A percentile compares a stretch with the other conserved stretches of the same genome.
Evolutionary conservation across 768 basidiomycete genomes (phyloP).

Genomic region (Chalciporus pseudorubinellus): DNA sequence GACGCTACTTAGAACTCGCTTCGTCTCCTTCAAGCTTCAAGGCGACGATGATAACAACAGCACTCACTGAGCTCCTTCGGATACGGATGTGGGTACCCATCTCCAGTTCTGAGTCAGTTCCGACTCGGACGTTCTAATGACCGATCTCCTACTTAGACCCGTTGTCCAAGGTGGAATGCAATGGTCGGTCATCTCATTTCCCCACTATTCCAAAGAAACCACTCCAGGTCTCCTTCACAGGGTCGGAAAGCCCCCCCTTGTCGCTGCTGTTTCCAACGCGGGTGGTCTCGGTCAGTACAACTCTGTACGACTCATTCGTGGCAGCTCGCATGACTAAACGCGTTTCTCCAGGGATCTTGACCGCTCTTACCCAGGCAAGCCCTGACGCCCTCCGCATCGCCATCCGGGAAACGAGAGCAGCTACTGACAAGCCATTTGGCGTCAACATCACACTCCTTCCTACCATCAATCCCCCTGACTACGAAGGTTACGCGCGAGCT

Average conservation of each 20-base stretch:
- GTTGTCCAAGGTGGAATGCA: constrained; percentile 90
- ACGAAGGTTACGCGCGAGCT: constrained; percentile 76
- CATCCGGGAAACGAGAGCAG: constrained; percentile 70
- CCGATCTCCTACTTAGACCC: constrained; percentile 45
- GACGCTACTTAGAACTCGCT: neutral
- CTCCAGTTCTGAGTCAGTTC: neutral
- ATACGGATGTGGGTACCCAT: constrained; percentile 57
- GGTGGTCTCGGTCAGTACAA: constrained; percentile 65
- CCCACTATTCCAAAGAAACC: neutral
- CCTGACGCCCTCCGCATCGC: constrained; percentile 79
- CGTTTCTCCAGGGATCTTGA: constrained; percentile 60
- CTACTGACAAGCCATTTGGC: constrained; percentile 76
- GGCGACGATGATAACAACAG: constrained; percentile 43
- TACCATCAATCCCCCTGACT: constrained; percentile 87
- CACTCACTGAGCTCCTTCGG: constrained; percentile 60
- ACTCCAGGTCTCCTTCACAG: constrained; percentile 33
- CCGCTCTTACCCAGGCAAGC: constrained; percentile 83
- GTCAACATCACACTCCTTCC: constrained; percentile 89
- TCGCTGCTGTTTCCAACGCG: constrained; percentile 76
- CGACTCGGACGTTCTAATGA: neutral
- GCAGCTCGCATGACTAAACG: neutral
- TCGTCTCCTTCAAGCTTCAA: neutral
- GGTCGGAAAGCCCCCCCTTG: constrained; percentile 78
- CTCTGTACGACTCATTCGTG: neutral
- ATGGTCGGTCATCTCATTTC: constrained; percentile 48